A percentile compares a stretch with the other conserved stretches of the same genome.
Conservation (phyloP, 306 rosid species). For the Hylodesmum podocarpum region DNA sequence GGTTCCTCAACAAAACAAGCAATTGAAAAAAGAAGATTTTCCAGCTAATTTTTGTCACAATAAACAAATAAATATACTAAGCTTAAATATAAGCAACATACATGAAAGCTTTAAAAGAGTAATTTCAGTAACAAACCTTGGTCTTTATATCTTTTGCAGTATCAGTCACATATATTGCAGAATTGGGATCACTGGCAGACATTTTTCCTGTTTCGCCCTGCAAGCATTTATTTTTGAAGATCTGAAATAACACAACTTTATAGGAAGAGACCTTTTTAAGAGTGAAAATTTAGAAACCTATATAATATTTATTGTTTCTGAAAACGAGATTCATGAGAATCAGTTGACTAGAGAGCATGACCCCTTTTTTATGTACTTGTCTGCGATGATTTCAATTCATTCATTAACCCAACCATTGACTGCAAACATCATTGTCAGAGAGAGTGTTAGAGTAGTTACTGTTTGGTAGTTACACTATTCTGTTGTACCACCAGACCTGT, state of each 20-base stretch:
- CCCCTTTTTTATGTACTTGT: not conserved
- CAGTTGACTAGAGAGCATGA: not conserved
- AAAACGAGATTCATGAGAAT: not conserved
- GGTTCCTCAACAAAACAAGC: not conserved
- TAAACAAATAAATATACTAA: not conserved
- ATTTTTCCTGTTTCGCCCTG: conserved; percentile 97
- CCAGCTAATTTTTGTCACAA: not conserved
- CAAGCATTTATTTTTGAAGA: conserved; percentile 37
- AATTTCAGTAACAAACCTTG: conserved; percentile 56
- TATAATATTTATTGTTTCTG: not conserved
- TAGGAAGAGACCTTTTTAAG: not conserved
- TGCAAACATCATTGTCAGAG: not conserved
- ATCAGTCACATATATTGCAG: conserved; percentile 97
- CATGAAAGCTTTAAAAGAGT: not conserved
- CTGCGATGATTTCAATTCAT: not conserved
- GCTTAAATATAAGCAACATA: not conserved
- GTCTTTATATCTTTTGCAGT: conserved; percentile 77
- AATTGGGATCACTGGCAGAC: conserved; percentile 98
- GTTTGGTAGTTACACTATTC: not conserved
- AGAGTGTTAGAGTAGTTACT: not conserved
- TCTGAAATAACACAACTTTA: not conserved
- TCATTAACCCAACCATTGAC: not conserved
- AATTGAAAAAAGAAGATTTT: not conserved
- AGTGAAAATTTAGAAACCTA: conserved; percentile 5
- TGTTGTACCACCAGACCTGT: not conserved